A percentile compares a stretch with the other conserved stretches of the same genome.
These are phyloP conservation scores for Saposhnikovia divaricata DNA, from an alignment of 129 eudicot genomes.

Conservation along the genomic window DNA sequence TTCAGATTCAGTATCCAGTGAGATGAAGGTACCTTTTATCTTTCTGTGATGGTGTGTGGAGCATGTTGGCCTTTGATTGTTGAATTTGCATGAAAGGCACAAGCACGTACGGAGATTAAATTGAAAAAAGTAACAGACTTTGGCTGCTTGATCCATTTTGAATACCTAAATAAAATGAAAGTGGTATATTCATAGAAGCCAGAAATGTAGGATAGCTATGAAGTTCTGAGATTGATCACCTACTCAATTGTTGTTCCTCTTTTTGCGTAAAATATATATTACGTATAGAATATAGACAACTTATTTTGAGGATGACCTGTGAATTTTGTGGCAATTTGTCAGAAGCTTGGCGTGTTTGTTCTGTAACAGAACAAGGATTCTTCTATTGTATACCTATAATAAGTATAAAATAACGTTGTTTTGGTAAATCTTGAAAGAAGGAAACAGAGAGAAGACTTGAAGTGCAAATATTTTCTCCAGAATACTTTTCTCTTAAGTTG, in stretches of 20 bases:
- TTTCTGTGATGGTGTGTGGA: not conserved
- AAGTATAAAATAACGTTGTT: not conserved
- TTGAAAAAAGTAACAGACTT: not conserved
- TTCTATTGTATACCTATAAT: not conserved
- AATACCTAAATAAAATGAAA: not conserved
- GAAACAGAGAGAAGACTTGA: not conserved
- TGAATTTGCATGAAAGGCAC: not conserved
- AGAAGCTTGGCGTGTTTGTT: not conserved
- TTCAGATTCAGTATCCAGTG: not conserved
- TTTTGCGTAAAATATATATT: not conserved
- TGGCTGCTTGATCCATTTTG: not conserved
- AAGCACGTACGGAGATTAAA: not conserved
- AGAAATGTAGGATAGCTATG: not conserved
- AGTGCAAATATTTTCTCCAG: not conserved
- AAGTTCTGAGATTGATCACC: not conserved
- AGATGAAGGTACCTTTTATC: not conserved
- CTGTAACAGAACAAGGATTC: not conserved
- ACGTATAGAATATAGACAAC: not conserved
- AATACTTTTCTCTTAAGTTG: not conserved
- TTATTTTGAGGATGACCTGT: not conserved
- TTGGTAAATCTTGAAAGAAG: not conserved
- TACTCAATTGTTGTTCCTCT: not conserved
- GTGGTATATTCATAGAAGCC: not conserved
- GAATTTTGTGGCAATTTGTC: not conserved
- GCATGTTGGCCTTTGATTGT: not conserved